These are phyloP conservation scores for Saprolegnia parasitica DNA, from an alignment of 352 stramenopile genomes.

Conservation along the genomic window DNA sequence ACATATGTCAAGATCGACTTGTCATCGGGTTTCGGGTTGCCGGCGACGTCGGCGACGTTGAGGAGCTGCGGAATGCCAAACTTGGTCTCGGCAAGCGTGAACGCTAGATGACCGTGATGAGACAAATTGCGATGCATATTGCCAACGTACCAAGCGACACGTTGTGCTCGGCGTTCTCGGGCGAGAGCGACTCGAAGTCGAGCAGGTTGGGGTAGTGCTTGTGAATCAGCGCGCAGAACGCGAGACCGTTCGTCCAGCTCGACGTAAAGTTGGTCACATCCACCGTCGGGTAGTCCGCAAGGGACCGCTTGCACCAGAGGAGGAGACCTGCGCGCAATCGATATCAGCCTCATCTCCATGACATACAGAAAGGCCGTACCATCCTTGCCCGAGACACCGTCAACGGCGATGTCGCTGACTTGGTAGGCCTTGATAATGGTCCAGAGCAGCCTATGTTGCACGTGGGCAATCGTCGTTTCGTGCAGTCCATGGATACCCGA, in stretches of 20 bases:
- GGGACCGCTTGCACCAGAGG: slow-evolving; percentile 85
- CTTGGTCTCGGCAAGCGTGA: slow-evolving; percentile 77
- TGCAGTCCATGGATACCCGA: slow-evolving; percentile 37
- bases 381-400: slow-evolving; percentile 87
- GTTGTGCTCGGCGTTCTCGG: slow-evolving; percentile 25
- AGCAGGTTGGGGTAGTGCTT: slow-evolving; percentile 83
- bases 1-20: slow-evolving; percentile 92
- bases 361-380: slow-evolving; percentile 32
- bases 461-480: background rate
- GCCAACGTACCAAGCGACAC: background rate
- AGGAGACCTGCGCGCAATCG: slow-evolving; percentile 48
- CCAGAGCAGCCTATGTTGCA: slow-evolving; percentile 65
- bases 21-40: slow-evolving; percentile 81
- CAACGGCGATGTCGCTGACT: slow-evolving; percentile 80
- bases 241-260: slow-evolving; percentile 83
- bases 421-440: slow-evolving; percentile 90
- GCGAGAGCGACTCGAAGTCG: slow-evolving; percentile 53
- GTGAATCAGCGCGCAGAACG: slow-evolving; percentile 89
- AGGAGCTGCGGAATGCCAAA: slow-evolving; percentile 85
- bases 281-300: slow-evolving; percentile 78
- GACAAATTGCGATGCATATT: slow-evolving; percentile 8
- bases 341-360: background rate
- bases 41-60: slow-evolving; percentile 80
- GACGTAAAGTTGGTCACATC: slow-evolving; percentile 86
- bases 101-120: slow-evolving; percentile 40